Percentiles rank a stretch among this genome's conserved stretches.
Conservation (phyloP, 169 alveolate genomes). For the Plasmodium adleri region DNA sequence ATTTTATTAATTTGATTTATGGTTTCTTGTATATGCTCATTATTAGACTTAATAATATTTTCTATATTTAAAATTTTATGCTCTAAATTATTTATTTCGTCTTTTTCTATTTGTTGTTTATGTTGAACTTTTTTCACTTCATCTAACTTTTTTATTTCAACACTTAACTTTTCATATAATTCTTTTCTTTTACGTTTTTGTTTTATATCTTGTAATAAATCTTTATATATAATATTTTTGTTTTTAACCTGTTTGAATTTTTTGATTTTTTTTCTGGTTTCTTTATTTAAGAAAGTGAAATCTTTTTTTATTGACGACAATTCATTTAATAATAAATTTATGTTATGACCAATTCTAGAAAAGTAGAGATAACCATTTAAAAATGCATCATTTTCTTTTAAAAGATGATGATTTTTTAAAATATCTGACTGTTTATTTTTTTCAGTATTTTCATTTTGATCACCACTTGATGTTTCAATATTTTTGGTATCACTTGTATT, state of each 20-base stretch:
- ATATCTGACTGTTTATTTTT: not conserved
- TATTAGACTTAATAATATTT: conserved; percentile 17
- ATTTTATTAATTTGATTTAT: conserved; percentile 45
- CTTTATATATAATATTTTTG: conserved; percentile 58
- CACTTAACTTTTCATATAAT: conserved; percentile 34
- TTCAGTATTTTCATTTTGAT: not conserved
- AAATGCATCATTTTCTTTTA: conserved; percentile 43
- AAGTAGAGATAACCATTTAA: conserved; percentile 61
- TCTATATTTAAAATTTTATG: conserved; percentile 58
- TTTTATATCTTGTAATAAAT: conserved; percentile 33
- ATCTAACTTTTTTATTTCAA: conserved; percentile 51
- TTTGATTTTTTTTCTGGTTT: conserved; percentile 38
- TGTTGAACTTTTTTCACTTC: conserved; percentile 42
- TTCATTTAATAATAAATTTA: conserved; percentile 61
- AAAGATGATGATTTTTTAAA: not conserved
- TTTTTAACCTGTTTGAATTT: conserved; percentile 26
- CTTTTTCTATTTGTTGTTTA: conserved; percentile 51
- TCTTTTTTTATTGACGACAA: conserved; percentile 33
- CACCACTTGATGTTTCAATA: not conserved
- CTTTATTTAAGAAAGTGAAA: conserved; percentile 41
- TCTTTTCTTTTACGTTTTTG: conserved; percentile 56
- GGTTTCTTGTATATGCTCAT: conserved; percentile 33
- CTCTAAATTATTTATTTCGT: conserved; percentile 20
- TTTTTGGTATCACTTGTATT: not conserved
- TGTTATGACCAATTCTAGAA: conserved; percentile 34